These are phyloP conservation scores for Excoecaria cochinchinensis DNA, from an alignment of 345 rosid genomes.

Conservation along the genomic window DNA sequence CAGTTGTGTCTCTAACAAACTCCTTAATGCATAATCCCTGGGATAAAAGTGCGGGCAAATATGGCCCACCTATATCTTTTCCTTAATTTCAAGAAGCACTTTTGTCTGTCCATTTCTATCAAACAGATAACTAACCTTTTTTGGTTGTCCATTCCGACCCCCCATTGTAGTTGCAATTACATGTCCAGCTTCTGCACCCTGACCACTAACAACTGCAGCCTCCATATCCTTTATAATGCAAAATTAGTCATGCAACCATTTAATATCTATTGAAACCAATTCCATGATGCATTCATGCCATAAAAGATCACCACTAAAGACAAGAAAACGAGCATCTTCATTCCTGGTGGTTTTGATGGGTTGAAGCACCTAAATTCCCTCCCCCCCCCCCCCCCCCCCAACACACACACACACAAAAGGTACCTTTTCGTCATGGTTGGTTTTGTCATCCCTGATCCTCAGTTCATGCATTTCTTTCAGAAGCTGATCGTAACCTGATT, in stretches of 20 bases:
- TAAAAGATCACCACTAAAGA: neutral
- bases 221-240: slow-evolving; percentile 55
- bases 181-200: slow-evolving; percentile 87
- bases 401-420: too few species aligned
- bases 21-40: neutral
- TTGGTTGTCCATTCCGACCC: slow-evolving; percentile 86
- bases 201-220: slow-evolving; percentile 61
- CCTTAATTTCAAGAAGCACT: neutral
- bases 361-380: neutral
- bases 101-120: neutral
- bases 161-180: slow-evolving; percentile 75
- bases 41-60: neutral
- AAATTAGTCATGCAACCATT: slow-evolving; percentile 1
- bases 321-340: neutral
- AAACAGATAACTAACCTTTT: slow-evolving; percentile 59
- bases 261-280: neutral
- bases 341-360: neutral
- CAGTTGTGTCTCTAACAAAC: neutral
- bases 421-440: slow-evolving; percentile 61
- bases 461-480: slow-evolving; percentile 61
- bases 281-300: neutral
- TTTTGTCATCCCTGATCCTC: slow-evolving; percentile 59
- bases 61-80: neutral
- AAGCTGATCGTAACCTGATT: slow-evolving; percentile 52
- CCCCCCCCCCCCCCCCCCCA: too few species aligned